These are phyloP conservation scores for Amaranthus hypochondriacus DNA, from an alignment of 148 eudicot species.

Conservation along the genomic window DNA sequence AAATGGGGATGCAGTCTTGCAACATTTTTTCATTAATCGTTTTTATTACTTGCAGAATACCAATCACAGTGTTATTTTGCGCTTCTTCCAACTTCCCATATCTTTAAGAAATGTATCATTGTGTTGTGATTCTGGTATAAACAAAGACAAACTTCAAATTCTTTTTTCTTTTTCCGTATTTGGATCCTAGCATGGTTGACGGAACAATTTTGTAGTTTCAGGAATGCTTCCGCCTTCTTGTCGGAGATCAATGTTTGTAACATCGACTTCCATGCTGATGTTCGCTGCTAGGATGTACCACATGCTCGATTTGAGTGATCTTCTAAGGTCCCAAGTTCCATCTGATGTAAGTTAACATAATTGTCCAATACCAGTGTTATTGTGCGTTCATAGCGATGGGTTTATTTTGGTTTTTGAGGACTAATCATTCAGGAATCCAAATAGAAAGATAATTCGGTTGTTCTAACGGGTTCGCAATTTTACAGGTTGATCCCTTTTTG, in stretches of 20 bases:
- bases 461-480: background rate
- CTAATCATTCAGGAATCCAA: background rate
- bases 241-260: conserved; percentile 62
- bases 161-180: background rate
- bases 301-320: conserved; percentile 50
- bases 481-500: conserved; percentile 70
- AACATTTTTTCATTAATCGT: background rate
- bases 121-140: conserved; percentile 56
- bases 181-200: background rate
- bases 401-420: background rate
- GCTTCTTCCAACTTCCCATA: conserved; percentile 81
- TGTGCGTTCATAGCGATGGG: background rate
- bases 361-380: background rate
- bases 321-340: conserved; percentile 42
- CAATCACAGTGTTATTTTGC: conserved; percentile 42
- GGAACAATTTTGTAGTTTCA: conserved; percentile 11
- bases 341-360: conserved; percentile 50
- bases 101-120: conserved; percentile 63
- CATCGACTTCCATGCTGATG: conserved; percentile 77
- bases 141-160: background rate
- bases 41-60: conserved; percentile 44
- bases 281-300: conserved; percentile 76
- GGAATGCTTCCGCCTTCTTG: conserved; percentile 64
- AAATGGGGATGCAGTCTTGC: background rate
- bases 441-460: no score